Evolutionary conservation across 768 basidiomycete species (phyloP).

Genomic region (Podaxis pistillaris): DNA sequence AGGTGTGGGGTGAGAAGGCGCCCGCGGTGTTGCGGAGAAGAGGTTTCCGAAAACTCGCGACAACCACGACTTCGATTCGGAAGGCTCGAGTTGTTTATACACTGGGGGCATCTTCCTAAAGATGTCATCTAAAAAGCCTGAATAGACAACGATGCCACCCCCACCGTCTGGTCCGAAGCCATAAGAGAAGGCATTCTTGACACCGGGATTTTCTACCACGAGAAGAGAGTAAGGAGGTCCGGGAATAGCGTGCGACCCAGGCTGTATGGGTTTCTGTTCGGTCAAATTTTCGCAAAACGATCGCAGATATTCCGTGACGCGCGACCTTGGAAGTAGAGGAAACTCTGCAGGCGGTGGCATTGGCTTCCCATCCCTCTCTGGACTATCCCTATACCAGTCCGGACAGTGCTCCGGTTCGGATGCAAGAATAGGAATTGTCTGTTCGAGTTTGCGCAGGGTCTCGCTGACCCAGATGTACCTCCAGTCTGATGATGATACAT

Average conservation of each 20-base stretch:
- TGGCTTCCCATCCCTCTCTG: slow-evolving; percentile 48
- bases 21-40: slow-evolving; percentile 30
- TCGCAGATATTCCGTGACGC: slow-evolving; percentile 71
- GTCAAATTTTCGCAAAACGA: slow-evolving; percentile 49
- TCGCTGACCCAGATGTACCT: slow-evolving; percentile 83
- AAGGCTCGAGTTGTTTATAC: slow-evolving; percentile 16
- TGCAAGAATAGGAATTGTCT: slow-evolving; percentile 65
- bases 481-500: slow-evolving; percentile 83
- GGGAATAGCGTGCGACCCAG: slow-evolving; percentile 55
- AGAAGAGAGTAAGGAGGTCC: slow-evolving; percentile 91
- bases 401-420: slow-evolving; percentile 54
- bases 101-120: slow-evolving; percentile 46
- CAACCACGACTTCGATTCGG: slow-evolving; percentile 41
- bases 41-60: slow-evolving; percentile 47
- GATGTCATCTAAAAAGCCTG: slow-evolving; percentile 89
- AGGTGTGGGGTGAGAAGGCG: slow-evolving; percentile 48
- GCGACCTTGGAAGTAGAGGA: slow-evolving; percentile 81
- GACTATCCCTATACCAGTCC: slow-evolving; percentile 47
- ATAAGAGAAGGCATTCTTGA: slow-evolving; percentile 91
- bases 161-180: slow-evolving; percentile 92
- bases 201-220: slow-evolving; percentile 81
- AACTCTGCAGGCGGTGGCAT: slow-evolving; percentile 80
- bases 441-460: slow-evolving; percentile 76
- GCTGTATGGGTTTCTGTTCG: slow-evolving; percentile 35
- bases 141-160: slow-evolving; percentile 93